Percentiles rank a stretch among this genome's conserved stretches.
Evolutionary conservation across 2,329 filamentous ascomycete genomes (phyloP).

Genomic region (Cercospora sojina): DNA sequence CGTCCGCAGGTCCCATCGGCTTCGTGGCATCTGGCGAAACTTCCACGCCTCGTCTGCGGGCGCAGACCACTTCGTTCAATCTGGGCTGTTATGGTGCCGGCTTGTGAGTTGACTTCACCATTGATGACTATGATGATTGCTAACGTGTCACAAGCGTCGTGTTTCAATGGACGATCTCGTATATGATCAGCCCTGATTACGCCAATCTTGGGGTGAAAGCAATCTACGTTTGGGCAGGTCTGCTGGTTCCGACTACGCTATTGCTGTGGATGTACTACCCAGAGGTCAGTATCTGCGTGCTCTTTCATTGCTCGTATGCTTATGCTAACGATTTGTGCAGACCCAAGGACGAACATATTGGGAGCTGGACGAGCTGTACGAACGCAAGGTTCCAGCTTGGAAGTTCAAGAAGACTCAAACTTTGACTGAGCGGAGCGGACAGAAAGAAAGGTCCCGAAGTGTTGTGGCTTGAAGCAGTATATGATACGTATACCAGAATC

Average conservation of each 20-base stretch:
- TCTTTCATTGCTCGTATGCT: background rate
- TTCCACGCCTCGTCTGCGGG: slow-evolving; percentile 19
- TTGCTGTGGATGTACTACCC: slow-evolving; percentile 23
- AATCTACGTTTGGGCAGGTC: slow-evolving; percentile 22
- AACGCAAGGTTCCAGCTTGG: slow-evolving; percentile 25
- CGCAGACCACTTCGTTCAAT: slow-evolving; percentile 18
- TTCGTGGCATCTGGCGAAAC: slow-evolving; percentile 22
- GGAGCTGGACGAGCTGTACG: slow-evolving; percentile 27
- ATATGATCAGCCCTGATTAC: slow-evolving; percentile 23
- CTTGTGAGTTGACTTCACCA: slow-evolving; percentile 9
- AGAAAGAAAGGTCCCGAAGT: background rate
- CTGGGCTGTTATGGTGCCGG: slow-evolving; percentile 15
- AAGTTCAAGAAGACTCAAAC: slow-evolving; percentile 21
- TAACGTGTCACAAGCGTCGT: slow-evolving; percentile 13
- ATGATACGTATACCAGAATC: background rate
- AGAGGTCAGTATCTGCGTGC: slow-evolving; percentile 11
- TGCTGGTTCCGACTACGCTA: slow-evolving; percentile 13
- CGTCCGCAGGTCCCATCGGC: slow-evolving; percentile 23
- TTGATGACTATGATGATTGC: background rate
- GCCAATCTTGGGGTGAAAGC: slow-evolving; percentile 22
- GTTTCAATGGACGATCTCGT: slow-evolving; percentile 20
- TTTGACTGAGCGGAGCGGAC: slow-evolving; percentile 2
- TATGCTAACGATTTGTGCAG: slow-evolving; percentile 5
- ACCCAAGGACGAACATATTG: slow-evolving; percentile 24
- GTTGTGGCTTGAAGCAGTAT: background rate